Evolutionary conservation across 768 basidiomycete genomes (phyloP).

Genomic region (Pleurotus cornucopiae): DNA sequence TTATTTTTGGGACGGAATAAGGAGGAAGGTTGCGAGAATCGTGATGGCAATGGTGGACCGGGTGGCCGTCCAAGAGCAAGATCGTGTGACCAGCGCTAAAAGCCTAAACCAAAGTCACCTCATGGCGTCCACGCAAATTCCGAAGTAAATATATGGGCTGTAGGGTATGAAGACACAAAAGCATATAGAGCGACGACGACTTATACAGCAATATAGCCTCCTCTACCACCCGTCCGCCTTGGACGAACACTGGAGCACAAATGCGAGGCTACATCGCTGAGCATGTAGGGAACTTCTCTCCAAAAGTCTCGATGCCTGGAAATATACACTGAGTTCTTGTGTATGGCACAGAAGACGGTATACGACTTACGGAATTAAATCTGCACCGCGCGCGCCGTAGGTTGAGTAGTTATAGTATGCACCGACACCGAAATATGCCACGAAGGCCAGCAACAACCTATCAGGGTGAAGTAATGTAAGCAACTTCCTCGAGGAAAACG

Average conservation of each 20-base stretch:
- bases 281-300: slow-evolving; percentile 85
- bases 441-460: slow-evolving; percentile 63
- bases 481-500: not conserved
- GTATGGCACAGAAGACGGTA: not conserved
- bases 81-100: too few species aligned
- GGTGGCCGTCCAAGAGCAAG: too few species aligned
- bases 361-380: slow-evolving; percentile 74
- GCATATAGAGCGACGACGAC: too few species aligned
- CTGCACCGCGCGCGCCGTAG: slow-evolving; percentile 79
- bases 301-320: slow-evolving; percentile 84
- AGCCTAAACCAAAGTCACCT: too few species aligned
- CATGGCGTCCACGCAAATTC: too few species aligned
- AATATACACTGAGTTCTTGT: not conserved
- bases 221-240: slow-evolving; percentile 56
- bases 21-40: too few species aligned
- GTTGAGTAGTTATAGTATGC: slow-evolving; percentile 87
- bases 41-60: too few species aligned
- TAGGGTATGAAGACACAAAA: too few species aligned
- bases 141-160: too few species aligned
- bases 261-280: slow-evolving; percentile 73
- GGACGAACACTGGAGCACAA: slow-evolving; percentile 71
- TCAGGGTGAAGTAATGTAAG: slow-evolving; percentile 1
- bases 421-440: slow-evolving; percentile 71
- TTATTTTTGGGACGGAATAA: too few species aligned
- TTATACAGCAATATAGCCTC: slow-evolving; percentile 77